Percentiles rank a stretch among this genome's conserved stretches.
These are phyloP conservation scores for Populus davidiana DNA, from an alignment of 345 rosid genomes.

Conservation along the genomic window DNA sequence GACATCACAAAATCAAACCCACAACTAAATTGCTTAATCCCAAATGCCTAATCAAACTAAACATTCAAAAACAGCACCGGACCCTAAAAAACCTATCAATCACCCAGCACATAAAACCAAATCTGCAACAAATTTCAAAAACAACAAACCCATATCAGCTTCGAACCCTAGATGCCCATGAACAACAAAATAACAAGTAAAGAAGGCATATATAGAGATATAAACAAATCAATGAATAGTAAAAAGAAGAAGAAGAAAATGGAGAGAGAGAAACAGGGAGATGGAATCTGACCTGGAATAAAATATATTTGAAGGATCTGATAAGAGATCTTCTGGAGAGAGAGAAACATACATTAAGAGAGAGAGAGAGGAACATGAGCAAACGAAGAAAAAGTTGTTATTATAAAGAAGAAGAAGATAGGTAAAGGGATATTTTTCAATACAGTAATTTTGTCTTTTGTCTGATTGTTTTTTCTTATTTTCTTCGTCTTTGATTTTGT, in stretches of 20 bases:
- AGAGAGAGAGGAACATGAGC: neutral
- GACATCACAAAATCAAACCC: constrained; percentile 39
- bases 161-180: neutral
- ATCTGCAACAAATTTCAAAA: constrained; percentile 8
- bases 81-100: constrained; percentile 4
- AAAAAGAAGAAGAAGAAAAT: neutral
- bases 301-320: constrained; percentile 3
- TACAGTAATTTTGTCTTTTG: neutral
- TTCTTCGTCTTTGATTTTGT: neutral
- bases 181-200: neutral
- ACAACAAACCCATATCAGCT: neutral
- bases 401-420: neutral
- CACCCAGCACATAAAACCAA: constrained; percentile 8
- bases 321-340: constrained; percentile 17
- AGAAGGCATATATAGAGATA: neutral
- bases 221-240: neutral
- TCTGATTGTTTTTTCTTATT: neutral
- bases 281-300: constrained; percentile 6
- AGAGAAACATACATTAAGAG: constrained; percentile 8
- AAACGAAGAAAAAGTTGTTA: neutral
- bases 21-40: neutral
- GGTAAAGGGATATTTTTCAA: constrained; percentile 3
- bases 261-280: neutral
- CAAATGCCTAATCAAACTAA: neutral
- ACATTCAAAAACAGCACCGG: neutral